phyloP scores from a whole-genome alignment of 257 asterid genomes.

The Nicotiana sylvestris region DNA sequence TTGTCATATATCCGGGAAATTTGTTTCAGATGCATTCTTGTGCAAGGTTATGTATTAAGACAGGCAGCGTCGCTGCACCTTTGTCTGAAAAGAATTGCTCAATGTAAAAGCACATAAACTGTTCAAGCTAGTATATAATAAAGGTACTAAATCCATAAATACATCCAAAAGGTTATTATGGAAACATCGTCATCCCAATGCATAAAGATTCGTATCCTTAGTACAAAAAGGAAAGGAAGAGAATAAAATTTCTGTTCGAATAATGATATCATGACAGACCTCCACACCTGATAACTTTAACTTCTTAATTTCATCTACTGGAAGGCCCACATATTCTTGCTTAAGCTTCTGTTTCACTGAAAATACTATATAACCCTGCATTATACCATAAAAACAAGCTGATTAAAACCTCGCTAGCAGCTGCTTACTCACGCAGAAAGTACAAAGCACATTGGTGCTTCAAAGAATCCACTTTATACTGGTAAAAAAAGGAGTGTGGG shows the following conservation, averaged over 20 bases:
- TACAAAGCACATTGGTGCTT: background rate
- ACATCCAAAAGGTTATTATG: background rate
- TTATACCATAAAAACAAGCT: background rate
- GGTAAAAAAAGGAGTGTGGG: background rate
- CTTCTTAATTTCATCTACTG: constrained; percentile 60
- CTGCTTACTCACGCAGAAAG: background rate
- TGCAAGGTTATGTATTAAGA: background rate
- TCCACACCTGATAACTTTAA: constrained; percentile 75
- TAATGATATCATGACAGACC: constrained; percentile 42
- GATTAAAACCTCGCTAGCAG: background rate
- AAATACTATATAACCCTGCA: constrained; percentile 81
- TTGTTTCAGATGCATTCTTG: background rate
- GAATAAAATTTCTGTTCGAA: background rate
- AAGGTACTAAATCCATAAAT: background rate
- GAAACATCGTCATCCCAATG: background rate
- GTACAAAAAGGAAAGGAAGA: background rate
- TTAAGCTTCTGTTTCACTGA: constrained; percentile 77
- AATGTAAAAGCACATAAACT: background rate
- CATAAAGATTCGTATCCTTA: background rate
- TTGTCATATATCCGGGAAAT: background rate
- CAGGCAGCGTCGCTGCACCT: background rate
- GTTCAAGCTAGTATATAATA: background rate
- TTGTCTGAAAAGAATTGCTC: background rate
- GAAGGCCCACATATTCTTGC: constrained; percentile 68
- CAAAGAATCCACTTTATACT: background rate